Percentiles rank a stretch among this genome's conserved stretches.
Evolutionary conservation across 257 asterid species (phyloP).

Genomic region (Capsicum pubescens): DNA sequence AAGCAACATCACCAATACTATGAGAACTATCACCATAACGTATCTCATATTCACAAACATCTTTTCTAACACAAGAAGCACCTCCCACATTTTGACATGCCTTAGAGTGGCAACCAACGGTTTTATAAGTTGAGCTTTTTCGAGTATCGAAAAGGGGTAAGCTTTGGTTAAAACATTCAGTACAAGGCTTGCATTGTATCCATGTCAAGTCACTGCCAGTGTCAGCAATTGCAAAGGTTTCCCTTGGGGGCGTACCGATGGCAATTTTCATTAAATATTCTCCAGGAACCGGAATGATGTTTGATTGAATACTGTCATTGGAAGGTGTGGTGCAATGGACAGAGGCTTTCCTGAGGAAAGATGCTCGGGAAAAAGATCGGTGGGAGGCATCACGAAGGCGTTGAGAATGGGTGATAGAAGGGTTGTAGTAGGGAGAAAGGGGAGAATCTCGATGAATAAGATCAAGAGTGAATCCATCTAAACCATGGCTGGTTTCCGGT

Average conservation of each 20-base stretch:
- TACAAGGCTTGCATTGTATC: slow-evolving; percentile 69
- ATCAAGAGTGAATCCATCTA: slow-evolving; percentile 49
- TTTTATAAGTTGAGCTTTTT: slow-evolving; percentile 36
- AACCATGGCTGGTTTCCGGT: neutral
- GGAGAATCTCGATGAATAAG: slow-evolving; percentile 60
- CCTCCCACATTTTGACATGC: slow-evolving; percentile 32
- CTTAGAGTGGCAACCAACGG: slow-evolving; percentile 37
- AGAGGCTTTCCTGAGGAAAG: slow-evolving; percentile 18
- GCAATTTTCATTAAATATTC: slow-evolving; percentile 56
- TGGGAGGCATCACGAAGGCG: slow-evolving; percentile 31
- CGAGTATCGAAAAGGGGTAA: slow-evolving; percentile 53
- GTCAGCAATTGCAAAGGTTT: slow-evolving; percentile 52
- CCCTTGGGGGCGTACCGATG: slow-evolving; percentile 62
- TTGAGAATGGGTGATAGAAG: slow-evolving; percentile 41
- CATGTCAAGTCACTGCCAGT: slow-evolving; percentile 75
- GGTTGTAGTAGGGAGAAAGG: slow-evolving; percentile 44
- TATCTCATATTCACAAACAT: slow-evolving; percentile 42
- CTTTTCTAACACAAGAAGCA: slow-evolving; percentile 18
- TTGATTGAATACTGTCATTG: slow-evolving; percentile 20
- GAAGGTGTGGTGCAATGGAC: neutral
- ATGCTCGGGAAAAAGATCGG: slow-evolving; percentile 53
- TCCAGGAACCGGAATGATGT: slow-evolving; percentile 29
- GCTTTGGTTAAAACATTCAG: slow-evolving; percentile 47
- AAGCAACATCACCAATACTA: slow-evolving; percentile 49
- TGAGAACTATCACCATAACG: slow-evolving; percentile 48